A percentile compares a stretch with the other conserved stretches of the same genome.
Evolutionary conservation across 257 asterid species (phyloP).

Genomic region (Mentha longifolia): DNA sequence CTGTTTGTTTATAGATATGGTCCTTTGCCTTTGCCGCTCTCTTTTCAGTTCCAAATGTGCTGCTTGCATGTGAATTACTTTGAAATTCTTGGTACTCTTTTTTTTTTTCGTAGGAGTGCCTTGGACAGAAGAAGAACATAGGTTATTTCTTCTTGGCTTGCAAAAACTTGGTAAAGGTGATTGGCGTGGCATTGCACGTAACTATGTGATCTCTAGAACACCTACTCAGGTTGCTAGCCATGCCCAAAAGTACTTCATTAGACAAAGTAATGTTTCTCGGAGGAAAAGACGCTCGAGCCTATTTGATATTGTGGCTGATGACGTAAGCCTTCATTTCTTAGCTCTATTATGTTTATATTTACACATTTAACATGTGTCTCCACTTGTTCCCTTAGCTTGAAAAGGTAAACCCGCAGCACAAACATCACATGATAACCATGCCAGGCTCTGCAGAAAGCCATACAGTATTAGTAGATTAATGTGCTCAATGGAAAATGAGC

Average conservation of each 20-base stretch:
- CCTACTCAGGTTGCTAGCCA: constrained; percentile 99
- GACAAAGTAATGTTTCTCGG: constrained; percentile 91
- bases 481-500: neutral
- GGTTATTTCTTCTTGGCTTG: constrained; percentile 92
- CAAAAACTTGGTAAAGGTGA: constrained; percentile 99
- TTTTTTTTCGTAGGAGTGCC: constrained; percentile 81
- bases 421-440: neutral
- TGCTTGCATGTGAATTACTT: constrained; percentile 4
- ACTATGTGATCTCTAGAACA: constrained; percentile 84
- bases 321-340: constrained; percentile 61
- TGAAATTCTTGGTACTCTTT: constrained; percentile 4
- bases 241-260: constrained; percentile 94
- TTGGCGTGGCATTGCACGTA: constrained; percentile 99
- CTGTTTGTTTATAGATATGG: neutral
- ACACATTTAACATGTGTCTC: neutral
- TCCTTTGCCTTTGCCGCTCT: neutral
- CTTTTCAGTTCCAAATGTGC: constrained; percentile 18
- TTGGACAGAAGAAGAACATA: constrained; percentile 99
- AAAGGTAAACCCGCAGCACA: neutral
- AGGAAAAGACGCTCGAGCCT: constrained; percentile 98
- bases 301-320: constrained; percentile 90
- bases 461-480: neutral
- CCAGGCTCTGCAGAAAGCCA: neutral
- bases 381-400: neutral
- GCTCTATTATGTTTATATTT: neutral